phyloP scores from a whole-genome alignment of 352 stramenopile species.

The Phytophthora hibernalis region DNA sequence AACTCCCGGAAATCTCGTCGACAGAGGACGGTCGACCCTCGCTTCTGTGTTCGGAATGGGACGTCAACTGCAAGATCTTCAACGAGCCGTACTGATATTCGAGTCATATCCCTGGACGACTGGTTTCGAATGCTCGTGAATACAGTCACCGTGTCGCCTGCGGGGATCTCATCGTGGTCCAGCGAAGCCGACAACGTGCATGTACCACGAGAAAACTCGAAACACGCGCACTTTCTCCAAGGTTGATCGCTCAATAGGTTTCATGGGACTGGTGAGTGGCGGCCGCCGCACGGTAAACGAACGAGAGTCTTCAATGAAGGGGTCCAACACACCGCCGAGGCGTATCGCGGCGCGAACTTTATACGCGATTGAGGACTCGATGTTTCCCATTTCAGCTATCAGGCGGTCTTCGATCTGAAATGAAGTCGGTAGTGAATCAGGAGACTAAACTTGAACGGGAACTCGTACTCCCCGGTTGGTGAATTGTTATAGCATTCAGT shows the following conservation, averaged over 20 bases:
- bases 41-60: constrained; percentile 25
- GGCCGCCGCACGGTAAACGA: constrained; percentile 9
- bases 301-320: constrained; percentile 14
- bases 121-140: constrained; percentile 22
- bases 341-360: constrained; percentile 8
- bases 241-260: constrained; percentile 8
- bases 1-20: constrained; percentile 15
- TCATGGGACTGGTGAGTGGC: neutral
- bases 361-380: constrained; percentile 21
- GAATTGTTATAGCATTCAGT: neutral
- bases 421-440: constrained; percentile 15
- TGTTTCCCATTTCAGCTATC: constrained; percentile 15
- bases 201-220: constrained; percentile 16
- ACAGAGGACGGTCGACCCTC: constrained; percentile 14
- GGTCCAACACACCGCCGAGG: neutral
- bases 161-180: constrained; percentile 15
- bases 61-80: constrained; percentile 27
- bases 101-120: constrained; percentile 19
- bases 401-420: constrained; percentile 12
- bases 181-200: constrained; percentile 24
- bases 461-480: constrained; percentile 15
- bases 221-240: constrained; percentile 16
- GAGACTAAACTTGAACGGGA: constrained; percentile 18
- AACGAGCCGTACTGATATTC: constrained; percentile 18
- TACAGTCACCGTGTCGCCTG: constrained; percentile 19